Evolutionary conservation across 208 protist species (phyloP), one percentile per base, ranked within the genome.

Genomic region (Angomonas ambiguus): DNA sequence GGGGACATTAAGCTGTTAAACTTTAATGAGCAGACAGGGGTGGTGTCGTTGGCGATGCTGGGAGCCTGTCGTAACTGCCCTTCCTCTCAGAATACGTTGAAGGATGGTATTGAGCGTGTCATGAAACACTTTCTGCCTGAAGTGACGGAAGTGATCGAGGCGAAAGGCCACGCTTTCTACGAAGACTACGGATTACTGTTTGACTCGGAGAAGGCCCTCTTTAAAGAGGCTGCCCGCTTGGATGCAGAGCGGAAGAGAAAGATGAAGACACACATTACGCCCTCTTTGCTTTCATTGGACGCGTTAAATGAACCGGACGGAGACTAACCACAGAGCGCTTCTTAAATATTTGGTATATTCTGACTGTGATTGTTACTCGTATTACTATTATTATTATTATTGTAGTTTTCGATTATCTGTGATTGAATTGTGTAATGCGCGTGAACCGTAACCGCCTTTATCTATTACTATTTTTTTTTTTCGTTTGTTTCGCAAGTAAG

Each of bases 51-150:
- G 10, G 88, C 90, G 25, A 90, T 97, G 83, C 84, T 96, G 28
- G 94, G 94, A 2, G 90, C 90, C 28, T 97, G 94, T 66, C 80
- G 83, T 20, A 95, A 75, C 10, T 97, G 94, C 68, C 91, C 90
- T 1, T 96, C 90, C 0, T 95, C 91, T 3, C 66, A 83, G 53
- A 91, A 92, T 67, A 97, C 94, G 31, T 74, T 97, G 0, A 95
- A 96, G 67, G 66, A 91, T 61, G 92, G 91, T 31, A 95, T 97
- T 62, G 92, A 97, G 69, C 85, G 91, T 8, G 83, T 96, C 13
- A 83, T 97, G 79, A 83, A 88, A 74, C 94, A 97, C 80, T 97
- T 94, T 58, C 53, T 97, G 68, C 91, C 92, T 0, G 92, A 97
- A 73, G 94, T 97, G 51, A 86, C 60, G 20, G 83, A 87, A 59